Percentiles rank a stretch among this genome's conserved stretches.
These are phyloP conservation scores for Drechslerella dactyloides DNA, from an alignment of 2,329 filamentous ascomycete species.

Conservation along the genomic window DNA sequence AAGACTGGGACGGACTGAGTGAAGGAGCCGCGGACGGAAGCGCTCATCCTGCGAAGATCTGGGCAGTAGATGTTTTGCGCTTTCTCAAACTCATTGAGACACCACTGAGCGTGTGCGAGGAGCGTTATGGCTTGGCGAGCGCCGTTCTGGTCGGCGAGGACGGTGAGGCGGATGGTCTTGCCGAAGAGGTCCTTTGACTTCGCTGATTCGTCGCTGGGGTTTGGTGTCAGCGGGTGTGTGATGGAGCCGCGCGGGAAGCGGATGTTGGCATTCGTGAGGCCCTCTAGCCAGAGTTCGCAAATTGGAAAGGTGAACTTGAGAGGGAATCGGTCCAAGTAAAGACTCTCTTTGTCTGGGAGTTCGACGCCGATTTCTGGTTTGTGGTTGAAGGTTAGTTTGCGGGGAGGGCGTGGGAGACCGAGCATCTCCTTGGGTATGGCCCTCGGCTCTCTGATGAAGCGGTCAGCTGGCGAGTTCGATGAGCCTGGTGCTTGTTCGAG, in stretches of 20 bases:
- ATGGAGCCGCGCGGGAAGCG: conserved; percentile 14
- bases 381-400: background rate
- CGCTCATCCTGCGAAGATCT: conserved; percentile 3
- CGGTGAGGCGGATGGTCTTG: conserved; percentile 5
- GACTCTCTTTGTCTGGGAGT: background rate
- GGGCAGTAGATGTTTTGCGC: background rate
- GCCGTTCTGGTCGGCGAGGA: conserved; percentile 1
- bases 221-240: background rate
- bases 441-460: too few species aligned
- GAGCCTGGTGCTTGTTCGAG: too few species aligned
- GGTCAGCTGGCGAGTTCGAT: background rate
- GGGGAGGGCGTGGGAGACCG: background rate
- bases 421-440: background rate
- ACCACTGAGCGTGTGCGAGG: conserved; percentile 13
- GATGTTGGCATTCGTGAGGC: conserved; percentile 12
- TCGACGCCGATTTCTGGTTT: conserved; percentile 10
- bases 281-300: conserved; percentile 21
- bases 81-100: conserved; percentile 13
- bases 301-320: conserved; percentile 16
- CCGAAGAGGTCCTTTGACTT: background rate
- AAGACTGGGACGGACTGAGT: conserved; percentile 4
- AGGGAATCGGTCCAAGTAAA: background rate
- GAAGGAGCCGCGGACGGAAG: conserved; percentile 10
- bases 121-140: background rate
- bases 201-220: background rate